Conservation (phyloP, 2,329 filamentous ascomycete genomes). For the Madurella mycetomatis region DNA sequence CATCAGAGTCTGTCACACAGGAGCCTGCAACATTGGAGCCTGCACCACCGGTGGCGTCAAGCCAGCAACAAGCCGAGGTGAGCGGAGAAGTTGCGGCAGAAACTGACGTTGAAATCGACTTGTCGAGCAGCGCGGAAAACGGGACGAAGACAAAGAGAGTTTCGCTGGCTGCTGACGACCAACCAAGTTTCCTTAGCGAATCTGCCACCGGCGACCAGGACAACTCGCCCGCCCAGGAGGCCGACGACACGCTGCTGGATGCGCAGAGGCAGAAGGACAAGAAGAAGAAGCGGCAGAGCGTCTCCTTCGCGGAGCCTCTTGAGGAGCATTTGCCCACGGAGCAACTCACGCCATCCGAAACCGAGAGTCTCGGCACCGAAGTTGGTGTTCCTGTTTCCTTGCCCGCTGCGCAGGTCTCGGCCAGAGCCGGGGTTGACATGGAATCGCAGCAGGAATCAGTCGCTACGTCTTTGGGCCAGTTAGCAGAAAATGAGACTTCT, state of each 20-base stretch:
- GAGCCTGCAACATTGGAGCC: neutral
- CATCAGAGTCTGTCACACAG: too few species aligned
- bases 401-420: slow-evolving; percentile 1
- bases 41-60: neutral
- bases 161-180: slow-evolving; percentile 1
- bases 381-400: slow-evolving; percentile 17
- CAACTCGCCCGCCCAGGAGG: slow-evolving; percentile 1
- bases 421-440: slow-evolving; percentile 15
- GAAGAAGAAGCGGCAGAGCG: slow-evolving; percentile 28
- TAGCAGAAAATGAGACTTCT: neutral
- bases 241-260: slow-evolving; percentile 1
- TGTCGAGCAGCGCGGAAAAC: neutral
- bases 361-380: slow-evolving; percentile 11
- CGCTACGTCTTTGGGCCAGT: slow-evolving; percentile 1
- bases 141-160: neutral
- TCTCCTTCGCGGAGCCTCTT: slow-evolving; percentile 21
- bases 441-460: slow-evolving; percentile 11
- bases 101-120: neutral
- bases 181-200: neutral
- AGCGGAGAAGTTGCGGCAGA: neutral
- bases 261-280: slow-evolving; percentile 33
- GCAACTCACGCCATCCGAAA: slow-evolving; percentile 6
- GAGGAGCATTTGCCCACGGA: slow-evolving; percentile 16
- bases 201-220: neutral
- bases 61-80: slow-evolving; percentile 1